These are phyloP conservation scores for Mycena olivaceomarginata DNA, from an alignment of 768 basidiomycete species.

Conservation along the genomic window DNA sequence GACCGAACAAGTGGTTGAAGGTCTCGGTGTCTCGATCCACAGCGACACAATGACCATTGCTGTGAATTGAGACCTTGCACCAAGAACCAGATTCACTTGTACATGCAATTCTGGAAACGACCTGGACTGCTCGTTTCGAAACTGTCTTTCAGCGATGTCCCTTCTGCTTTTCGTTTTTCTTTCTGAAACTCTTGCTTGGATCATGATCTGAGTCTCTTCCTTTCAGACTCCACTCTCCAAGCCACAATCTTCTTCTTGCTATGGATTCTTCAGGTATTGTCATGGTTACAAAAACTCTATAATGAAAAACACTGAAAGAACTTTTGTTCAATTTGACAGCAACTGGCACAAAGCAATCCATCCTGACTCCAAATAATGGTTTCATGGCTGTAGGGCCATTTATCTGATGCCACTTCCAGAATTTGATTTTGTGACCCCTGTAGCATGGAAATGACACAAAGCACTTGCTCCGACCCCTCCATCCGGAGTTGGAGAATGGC, in stretches of 20 bases:
- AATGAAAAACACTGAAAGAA: neutral
- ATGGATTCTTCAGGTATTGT: conserved; percentile 3
- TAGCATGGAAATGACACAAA: neutral
- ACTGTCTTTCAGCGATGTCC: too few species aligned
- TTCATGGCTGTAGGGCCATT: neutral
- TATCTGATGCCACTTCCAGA: neutral
- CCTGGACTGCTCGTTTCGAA: too few species aligned
- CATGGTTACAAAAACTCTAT: neutral
- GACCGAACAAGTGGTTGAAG: neutral
- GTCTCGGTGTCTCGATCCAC: too few species aligned
- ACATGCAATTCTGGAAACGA: too few species aligned
- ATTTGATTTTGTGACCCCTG: neutral
- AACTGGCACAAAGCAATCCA: neutral
- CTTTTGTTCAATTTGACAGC: neutral
- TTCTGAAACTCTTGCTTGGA: neutral
- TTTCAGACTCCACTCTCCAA: too few species aligned
- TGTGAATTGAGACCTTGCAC: too few species aligned
- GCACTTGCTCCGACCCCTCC: neutral
- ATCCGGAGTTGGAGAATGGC: neutral
- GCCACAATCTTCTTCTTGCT: too few species aligned
- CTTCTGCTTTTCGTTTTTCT: neutral
- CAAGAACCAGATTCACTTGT: too few species aligned
- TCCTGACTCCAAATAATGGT: neutral
- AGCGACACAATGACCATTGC: too few species aligned
- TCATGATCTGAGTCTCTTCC: neutral